A percentile compares a stretch with the other conserved stretches of the same genome.
These are phyloP conservation scores for Ogataea saltuana DNA, from an alignment of 805 yeast genomes.

Conservation along the genomic window DNA sequence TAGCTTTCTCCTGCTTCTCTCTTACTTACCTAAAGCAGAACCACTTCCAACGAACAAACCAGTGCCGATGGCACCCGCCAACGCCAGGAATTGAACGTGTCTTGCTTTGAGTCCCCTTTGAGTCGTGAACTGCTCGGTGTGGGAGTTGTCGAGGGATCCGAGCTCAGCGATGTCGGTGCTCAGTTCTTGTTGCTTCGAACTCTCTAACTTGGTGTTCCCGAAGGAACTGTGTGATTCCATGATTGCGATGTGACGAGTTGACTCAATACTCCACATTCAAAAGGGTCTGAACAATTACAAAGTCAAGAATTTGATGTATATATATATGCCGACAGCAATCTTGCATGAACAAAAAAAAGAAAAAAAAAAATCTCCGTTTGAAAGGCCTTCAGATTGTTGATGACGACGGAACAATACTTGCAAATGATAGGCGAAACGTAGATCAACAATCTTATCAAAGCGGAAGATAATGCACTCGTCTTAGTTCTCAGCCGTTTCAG, in stretches of 20 bases:
- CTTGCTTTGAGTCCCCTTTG: slow-evolving; percentile 48
- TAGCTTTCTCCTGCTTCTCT: slow-evolving; percentile 12
- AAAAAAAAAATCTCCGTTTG: neutral
- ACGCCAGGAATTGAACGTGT: slow-evolving; percentile 63
- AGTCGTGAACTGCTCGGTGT: slow-evolving; percentile 17
- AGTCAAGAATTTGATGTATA: neutral
- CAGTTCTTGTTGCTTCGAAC: slow-evolving; percentile 2
- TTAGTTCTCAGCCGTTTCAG: too few species aligned
- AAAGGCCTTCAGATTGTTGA: neutral
- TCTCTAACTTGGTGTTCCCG: slow-evolving; percentile 1
- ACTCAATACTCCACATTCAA: too few species aligned
- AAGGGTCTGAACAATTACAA: neutral
- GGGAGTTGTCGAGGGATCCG: slow-evolving; percentile 2
- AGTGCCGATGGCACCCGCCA: slow-evolving; percentile 75
- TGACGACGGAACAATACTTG: neutral
- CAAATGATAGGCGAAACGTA: neutral
- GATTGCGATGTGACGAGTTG: too few species aligned
- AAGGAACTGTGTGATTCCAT: slow-evolving; percentile 3
- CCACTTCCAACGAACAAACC: slow-evolving; percentile 57
- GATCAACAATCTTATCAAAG: neutral
- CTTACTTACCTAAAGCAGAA: slow-evolving; percentile 26
- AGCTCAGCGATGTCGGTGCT: slow-evolving; percentile 10
- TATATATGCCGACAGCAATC: neutral
- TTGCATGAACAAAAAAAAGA: neutral
- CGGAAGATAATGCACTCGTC: too few species aligned